These are phyloP conservation scores for Globisporangium mamillatum DNA, from an alignment of 352 stramenopile species.

Conservation along the genomic window DNA sequence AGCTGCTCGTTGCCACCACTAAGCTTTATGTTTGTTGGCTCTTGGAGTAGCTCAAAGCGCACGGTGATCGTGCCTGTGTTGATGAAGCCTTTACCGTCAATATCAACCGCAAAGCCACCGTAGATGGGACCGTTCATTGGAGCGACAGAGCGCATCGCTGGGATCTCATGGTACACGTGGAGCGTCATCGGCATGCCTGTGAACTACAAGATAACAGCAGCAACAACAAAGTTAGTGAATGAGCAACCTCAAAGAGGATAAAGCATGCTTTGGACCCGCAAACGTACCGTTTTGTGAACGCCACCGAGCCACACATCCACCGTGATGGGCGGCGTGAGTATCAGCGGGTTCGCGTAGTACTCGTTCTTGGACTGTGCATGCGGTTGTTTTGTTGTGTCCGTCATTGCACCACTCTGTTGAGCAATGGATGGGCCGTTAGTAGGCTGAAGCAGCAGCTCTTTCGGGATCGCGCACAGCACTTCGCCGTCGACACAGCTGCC, in stretches of 20 bases:
- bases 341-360: not conserved
- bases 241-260: not conserved
- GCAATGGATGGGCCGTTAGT: not conserved
- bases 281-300: slow-evolving; percentile 43
- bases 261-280: not conserved
- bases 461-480: slow-evolving; percentile 34
- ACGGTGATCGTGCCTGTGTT: slow-evolving; percentile 56
- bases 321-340: slow-evolving; percentile 30
- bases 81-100: slow-evolving; percentile 63
- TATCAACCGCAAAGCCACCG: slow-evolving; percentile 52
- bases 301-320: slow-evolving; percentile 65
- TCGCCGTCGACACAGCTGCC: slow-evolving; percentile 36
- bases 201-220: slow-evolving; percentile 29
- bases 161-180: slow-evolving; percentile 49
- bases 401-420: slow-evolving; percentile 6
- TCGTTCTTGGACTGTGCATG: slow-evolving; percentile 1
- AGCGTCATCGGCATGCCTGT: slow-evolving; percentile 48
- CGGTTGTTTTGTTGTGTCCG: not conserved
- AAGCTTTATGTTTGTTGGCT: not conserved
- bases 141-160: slow-evolving; percentile 33
- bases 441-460: slow-evolving; percentile 23
- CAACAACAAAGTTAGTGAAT: not conserved
- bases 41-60: slow-evolving; percentile 58
- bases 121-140: slow-evolving; percentile 80
- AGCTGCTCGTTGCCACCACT: not conserved